Evolutionary conservation across 305 asterid species (phyloP).

Genomic region (Stenogyne calaminthoides): DNA sequence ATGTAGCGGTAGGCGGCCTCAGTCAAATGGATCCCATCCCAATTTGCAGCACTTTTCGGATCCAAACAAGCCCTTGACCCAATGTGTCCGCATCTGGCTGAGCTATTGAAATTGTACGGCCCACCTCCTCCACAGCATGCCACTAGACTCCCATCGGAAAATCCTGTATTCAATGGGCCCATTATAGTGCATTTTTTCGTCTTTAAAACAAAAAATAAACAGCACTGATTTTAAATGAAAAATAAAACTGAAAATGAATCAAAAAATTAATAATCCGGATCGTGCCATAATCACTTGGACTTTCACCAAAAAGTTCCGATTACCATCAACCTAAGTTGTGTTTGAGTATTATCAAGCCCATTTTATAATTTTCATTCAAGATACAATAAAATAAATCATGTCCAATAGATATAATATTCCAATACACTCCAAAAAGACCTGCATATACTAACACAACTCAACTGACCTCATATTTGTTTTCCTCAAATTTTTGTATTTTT

Average conservation of each 20-base stretch:
- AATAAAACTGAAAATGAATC: too few relatives aligned
- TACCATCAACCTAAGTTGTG: background rate
- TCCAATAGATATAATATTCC: background rate
- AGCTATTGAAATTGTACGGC: conserved; percentile 68
- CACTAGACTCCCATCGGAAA: conserved; percentile 36
- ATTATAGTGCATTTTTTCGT: background rate
- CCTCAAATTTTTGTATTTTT: background rate
- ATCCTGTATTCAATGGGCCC: conserved; percentile 42
- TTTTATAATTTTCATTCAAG: too few relatives aligned
- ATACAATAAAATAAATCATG: background rate
- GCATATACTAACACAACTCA: background rate
- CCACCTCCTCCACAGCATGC: conserved; percentile 96
- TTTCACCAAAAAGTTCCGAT: background rate
- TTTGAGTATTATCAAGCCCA: background rate
- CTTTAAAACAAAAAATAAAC: background rate
- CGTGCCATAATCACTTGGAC: background rate
- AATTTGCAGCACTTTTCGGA: conserved; percentile 46
- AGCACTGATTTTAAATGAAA: background rate
- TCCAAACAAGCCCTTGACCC: conserved; percentile 60
- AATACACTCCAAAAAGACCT: background rate
- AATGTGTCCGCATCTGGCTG: conserved; percentile 76
- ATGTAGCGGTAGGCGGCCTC: conserved; percentile 63
- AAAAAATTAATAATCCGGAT: background rate
- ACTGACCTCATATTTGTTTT: background rate
- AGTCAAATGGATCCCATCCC: conserved; percentile 83